Conservation (phyloP, 768 basidiomycete genomes). For the Pleurotus platypus region DNA sequence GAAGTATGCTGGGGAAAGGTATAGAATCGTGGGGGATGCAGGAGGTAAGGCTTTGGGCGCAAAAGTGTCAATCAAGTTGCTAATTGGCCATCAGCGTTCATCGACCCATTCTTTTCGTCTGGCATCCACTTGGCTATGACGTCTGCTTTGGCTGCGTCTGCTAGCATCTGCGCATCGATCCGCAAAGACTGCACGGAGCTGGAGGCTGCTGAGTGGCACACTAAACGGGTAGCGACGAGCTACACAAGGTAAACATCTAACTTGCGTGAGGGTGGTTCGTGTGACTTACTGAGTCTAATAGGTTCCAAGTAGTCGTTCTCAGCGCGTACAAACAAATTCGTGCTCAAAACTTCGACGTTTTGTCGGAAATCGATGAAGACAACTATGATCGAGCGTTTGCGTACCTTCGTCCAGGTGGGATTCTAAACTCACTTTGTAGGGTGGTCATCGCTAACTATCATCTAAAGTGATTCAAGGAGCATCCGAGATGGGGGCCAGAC, state of each 20-base stretch:
- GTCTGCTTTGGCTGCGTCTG: constrained; percentile 55
- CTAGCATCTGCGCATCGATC: constrained; percentile 54
- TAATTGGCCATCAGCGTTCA: constrained; percentile 41
- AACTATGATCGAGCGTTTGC: constrained; percentile 69
- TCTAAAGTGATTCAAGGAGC: constrained; percentile 73
- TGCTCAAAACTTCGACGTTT: constrained; percentile 49
- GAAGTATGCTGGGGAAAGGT: constrained; percentile 49
- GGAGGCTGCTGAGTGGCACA: constrained; percentile 50
- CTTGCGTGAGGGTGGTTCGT: neutral
- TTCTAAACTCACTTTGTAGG: constrained; percentile 10
- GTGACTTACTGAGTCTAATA: constrained; percentile 17
- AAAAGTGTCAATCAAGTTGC: neutral
- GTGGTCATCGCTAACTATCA: neutral
- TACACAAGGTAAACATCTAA: constrained; percentile 45
- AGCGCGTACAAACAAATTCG: constrained; percentile 74
- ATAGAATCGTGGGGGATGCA: constrained; percentile 65
- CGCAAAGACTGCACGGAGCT: constrained; percentile 44
- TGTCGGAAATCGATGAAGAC: constrained; percentile 64
- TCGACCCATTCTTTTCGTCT: constrained; percentile 65
- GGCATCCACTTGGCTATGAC: constrained; percentile 64
- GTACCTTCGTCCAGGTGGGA: constrained; percentile 53
- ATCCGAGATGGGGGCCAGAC: constrained; percentile 67
- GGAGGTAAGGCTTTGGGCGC: constrained; percentile 23
- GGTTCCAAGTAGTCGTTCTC: constrained; percentile 68
- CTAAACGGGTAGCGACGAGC: constrained; percentile 49